Conservation (phyloP, 2,329 filamentous ascomycete species). For the Clathrospora elynae region DNA sequence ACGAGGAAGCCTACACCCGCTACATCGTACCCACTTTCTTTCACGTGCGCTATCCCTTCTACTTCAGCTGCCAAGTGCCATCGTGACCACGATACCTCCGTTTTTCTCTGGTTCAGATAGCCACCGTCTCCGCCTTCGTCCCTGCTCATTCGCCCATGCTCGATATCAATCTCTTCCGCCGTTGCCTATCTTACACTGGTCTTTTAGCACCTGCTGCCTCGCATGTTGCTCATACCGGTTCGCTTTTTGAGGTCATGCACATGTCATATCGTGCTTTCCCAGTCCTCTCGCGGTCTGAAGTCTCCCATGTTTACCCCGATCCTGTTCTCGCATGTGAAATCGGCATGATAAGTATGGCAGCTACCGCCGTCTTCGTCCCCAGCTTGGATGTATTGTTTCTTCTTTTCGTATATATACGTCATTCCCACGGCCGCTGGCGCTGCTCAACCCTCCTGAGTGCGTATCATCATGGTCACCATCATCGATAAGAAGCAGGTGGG, state of each 20-base stretch:
- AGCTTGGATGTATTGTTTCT: too few species aligned
- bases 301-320: too few species aligned
- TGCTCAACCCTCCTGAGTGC: too few species aligned
- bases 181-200: background rate
- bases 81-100: slow-evolving; percentile 1
- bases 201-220: background rate
- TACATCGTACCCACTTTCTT: too few species aligned
- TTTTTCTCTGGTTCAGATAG: too few species aligned
- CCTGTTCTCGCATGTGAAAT: too few species aligned
- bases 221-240: background rate
- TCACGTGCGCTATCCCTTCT: background rate
- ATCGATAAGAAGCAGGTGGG: background rate
- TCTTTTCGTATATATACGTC: too few species aligned
- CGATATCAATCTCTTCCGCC: background rate
- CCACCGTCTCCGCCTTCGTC: background rate
- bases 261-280: background rate
- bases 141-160: background rate
- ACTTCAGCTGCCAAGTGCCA: background rate
- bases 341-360: too few species aligned
- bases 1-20: slow-evolving; percentile 1
- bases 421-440: too few species aligned
- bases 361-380: too few species aligned
- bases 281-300: too few species aligned
- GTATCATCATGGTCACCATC: background rate
- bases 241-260: slow-evolving; percentile 2